phyloP scores from a whole-genome alignment of 2,329 filamentous ascomycete species.

The Leptographium wingfieldii region DNA sequence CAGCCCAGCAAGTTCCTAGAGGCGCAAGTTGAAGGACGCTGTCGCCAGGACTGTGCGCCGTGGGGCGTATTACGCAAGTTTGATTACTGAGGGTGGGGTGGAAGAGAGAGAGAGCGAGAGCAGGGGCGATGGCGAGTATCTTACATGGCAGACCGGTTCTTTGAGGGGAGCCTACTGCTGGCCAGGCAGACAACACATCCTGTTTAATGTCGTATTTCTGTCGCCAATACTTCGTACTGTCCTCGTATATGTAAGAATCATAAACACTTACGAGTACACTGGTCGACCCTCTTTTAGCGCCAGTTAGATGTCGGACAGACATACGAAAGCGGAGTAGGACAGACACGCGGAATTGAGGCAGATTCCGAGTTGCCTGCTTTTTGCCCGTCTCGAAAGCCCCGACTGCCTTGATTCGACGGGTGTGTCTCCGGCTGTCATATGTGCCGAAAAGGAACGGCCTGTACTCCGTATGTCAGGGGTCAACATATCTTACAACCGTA shows the following conservation, averaged over 20 bases:
- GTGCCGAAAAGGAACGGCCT: not conserved
- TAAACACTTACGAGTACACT: not conserved
- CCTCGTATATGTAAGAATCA: not conserved
- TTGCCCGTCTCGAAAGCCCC: not conserved
- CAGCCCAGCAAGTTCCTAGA: not conserved
- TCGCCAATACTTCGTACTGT: not conserved
- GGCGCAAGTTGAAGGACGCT: not conserved
- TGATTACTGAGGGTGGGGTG: not conserved
- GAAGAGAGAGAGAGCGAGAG: not conserved
- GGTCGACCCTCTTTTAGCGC: not conserved
- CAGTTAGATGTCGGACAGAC: no score
- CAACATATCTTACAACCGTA: not conserved
- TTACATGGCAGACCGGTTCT: no score
- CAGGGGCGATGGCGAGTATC: not conserved
- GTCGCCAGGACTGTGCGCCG: not conserved
- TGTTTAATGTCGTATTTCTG: not conserved
- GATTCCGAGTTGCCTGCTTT: not conserved
- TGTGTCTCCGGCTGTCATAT: not conserved
- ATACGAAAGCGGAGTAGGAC: not conserved
- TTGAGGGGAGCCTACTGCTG: no score
- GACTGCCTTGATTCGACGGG: not conserved
- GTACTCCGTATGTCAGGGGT: not conserved
- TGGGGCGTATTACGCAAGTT: not conserved
- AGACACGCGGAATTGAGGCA: not conserved
- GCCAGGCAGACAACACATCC: not conserved